Percentiles rank a stretch among this genome's conserved stretches.
Conservation (phyloP, 1,284 basidiomycete species). For the Wolfiporia cocos region DNA sequence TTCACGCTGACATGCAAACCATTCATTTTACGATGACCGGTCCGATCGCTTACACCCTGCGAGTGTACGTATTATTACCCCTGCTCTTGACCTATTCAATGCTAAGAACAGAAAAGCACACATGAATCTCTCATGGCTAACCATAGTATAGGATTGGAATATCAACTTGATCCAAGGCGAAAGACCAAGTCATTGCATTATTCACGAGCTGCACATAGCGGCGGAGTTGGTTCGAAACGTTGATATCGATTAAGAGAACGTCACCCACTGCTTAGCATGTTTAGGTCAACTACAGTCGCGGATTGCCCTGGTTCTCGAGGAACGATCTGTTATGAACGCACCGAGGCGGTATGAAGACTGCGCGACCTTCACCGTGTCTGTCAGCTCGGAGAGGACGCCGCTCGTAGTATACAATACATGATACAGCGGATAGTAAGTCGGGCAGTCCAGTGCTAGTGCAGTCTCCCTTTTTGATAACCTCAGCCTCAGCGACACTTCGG, state of each 20-base stretch:
- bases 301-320: conserved; percentile 79
- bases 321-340: conserved; percentile 54
- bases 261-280: conserved; percentile 51
- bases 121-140: not conserved
- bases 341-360: conserved; percentile 44
- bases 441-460: conserved; percentile 68
- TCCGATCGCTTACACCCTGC: conserved; percentile 46
- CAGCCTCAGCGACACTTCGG: not conserved
- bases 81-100: conserved; percentile 23
- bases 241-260: too few species aligned
- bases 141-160: conserved; percentile 80
- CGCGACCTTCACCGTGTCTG: conserved; percentile 43
- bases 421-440: conserved; percentile 61
- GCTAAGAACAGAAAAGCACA: conserved; percentile 18
- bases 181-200: conserved; percentile 31
- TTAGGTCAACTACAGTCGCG: conserved; percentile 64
- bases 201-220: conserved; percentile 19
- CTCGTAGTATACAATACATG: conserved; percentile 58
- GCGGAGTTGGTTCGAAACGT: too few species aligned
- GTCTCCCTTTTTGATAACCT: conserved; percentile 36
- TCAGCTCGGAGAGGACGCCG: conserved; percentile 55
- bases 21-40: not conserved
- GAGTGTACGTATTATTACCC: conserved; percentile 41
- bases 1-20: conserved; percentile 35
- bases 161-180: conserved; percentile 45